Conservation (phyloP, 108 stramenopile genomes). For the Cylindrotheca fusiformis region DNA sequence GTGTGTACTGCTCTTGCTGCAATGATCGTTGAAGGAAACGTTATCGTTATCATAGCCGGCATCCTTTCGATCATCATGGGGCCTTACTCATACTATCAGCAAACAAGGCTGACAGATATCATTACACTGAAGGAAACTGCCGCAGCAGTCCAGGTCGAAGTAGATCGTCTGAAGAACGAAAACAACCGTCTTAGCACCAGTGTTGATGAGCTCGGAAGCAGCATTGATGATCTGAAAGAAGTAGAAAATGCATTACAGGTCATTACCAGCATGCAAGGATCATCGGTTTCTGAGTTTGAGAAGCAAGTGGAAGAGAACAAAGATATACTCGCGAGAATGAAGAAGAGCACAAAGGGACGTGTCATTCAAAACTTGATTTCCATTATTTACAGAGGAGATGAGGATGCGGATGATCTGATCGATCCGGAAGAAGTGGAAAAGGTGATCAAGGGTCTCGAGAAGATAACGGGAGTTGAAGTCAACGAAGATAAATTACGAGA, state of each 20-base stretch:
- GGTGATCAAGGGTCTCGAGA: constrained; percentile 43
- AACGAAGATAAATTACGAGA: constrained; percentile 51
- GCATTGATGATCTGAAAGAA: constrained; percentile 62
- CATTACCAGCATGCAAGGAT: constrained; percentile 63
- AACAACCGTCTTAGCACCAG: constrained; percentile 49
- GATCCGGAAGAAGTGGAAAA: constrained; percentile 57
- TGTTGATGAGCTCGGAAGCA: constrained; percentile 54
- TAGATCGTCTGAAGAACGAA: constrained; percentile 48
- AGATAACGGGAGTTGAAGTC: constrained; percentile 58
- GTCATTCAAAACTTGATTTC: constrained; percentile 71
- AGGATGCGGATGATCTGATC: constrained; percentile 49
- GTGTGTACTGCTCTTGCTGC: constrained; percentile 50
- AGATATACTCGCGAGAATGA: constrained; percentile 56
- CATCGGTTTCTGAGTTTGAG: constrained; percentile 53
- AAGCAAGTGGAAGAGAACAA: constrained; percentile 66
- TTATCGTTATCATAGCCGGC: constrained; percentile 53
- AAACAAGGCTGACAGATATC: constrained; percentile 73
- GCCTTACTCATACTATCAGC: constrained; percentile 70
- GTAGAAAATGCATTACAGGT: constrained; percentile 63
- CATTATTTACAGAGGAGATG: constrained; percentile 54
- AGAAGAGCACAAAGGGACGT: constrained; percentile 51
- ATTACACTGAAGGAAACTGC: constrained; percentile 61
- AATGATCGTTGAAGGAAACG: constrained; percentile 49
- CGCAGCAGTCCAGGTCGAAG: constrained; percentile 48
- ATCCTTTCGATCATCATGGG: constrained; percentile 56